Base-by-base conservation (phyloP, 495 filamentous ascomycete genomes). In the Collariella sp. region DNA sequence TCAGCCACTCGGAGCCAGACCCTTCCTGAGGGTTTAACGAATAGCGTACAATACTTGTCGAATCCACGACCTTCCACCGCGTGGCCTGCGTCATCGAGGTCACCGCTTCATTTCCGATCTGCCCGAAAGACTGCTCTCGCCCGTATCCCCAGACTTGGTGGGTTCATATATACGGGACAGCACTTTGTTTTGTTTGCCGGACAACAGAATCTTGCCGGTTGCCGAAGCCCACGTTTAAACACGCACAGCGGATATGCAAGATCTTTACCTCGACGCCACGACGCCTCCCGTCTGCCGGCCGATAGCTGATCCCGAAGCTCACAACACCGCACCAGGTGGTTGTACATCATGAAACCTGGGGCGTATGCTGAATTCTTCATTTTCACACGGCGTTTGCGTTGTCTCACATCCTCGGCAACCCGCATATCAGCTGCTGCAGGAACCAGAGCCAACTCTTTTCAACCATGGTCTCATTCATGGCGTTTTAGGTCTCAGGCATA, bases 351-450 rank as follows among this genome's bases (percentile, higher is more conserved):
- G 10, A 31, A 31, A 10, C 34, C 23, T n/a, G 29, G 15, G 15
- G 10, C 29, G 20, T 3, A 13, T 34, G 31, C n/a, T 3, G n/a
- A 7, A 16, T 16, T 20, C 47, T 13, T 15, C 50, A 29, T 15
- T 33, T 39, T 41, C 22, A 50, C 43, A 44, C 29, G 15, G 23
- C 15, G 40, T 43, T 49, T 45, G 44, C 42, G 11, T 2, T 6
- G 12, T 45, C 38, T 42, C 29, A 22, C 50, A 24, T 41, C 9
- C 26, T 31, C 56, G 50, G 56, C 11, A 34, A 18, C 38, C 45
- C n/a, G 56, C 56, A 58, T 45, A 1, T 45, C 44, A 39, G 50
- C 38, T 44, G 50, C 44, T 54, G 56, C 56, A 58, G 56, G 39
- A 44, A 50, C 50, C 38, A 46, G 12, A 22, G 16, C 41, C 12